A percentile compares a stretch with the other conserved stretches of the same genome.
These are phyloP conservation scores for Arabis alpina DNA, from an alignment of 345 rosid genomes.

Conservation along the genomic window DNA sequence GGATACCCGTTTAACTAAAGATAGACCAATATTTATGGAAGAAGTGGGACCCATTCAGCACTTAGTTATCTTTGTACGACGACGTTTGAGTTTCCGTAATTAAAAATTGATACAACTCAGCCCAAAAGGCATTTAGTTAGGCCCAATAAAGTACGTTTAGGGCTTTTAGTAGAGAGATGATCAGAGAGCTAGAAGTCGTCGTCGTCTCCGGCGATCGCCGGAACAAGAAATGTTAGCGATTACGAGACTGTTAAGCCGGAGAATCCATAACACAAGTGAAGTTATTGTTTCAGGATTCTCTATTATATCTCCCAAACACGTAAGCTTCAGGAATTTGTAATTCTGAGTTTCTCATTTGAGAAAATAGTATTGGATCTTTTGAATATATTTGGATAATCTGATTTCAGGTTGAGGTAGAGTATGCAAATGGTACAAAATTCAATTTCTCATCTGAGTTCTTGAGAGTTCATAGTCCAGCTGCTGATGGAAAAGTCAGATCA, in stretches of 20 bases:
- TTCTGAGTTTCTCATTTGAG: not conserved
- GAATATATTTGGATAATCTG: slow-evolving; percentile 15
- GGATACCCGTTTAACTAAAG: no score
- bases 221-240: slow-evolving; percentile 37
- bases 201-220: slow-evolving; percentile 29
- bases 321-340: slow-evolving; percentile 38
- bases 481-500: slow-evolving; percentile 85
- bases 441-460: slow-evolving; percentile 73
- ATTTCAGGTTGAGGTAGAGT: slow-evolving; percentile 77
- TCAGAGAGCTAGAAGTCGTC: not conserved
- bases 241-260: slow-evolving; percentile 44
- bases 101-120: not conserved
- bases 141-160: not conserved
- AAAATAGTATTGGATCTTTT: not conserved
- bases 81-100: not conserved
- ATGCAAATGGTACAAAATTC: slow-evolving; percentile 64
- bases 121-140: not conserved
- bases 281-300: slow-evolving; percentile 47
- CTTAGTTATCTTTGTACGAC: not conserved
- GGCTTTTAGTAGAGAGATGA: slow-evolving; percentile 16
- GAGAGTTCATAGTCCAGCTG: slow-evolving; percentile 84
- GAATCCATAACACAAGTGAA: slow-evolving; percentile 47
- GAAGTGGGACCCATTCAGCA: slow-evolving; percentile 12
- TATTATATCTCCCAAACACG: slow-evolving; percentile 62
- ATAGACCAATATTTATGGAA: no score